phyloP scores from a whole-genome alignment of 1,284 basidiomycete species.

The Cerioporus squamosus region DNA sequence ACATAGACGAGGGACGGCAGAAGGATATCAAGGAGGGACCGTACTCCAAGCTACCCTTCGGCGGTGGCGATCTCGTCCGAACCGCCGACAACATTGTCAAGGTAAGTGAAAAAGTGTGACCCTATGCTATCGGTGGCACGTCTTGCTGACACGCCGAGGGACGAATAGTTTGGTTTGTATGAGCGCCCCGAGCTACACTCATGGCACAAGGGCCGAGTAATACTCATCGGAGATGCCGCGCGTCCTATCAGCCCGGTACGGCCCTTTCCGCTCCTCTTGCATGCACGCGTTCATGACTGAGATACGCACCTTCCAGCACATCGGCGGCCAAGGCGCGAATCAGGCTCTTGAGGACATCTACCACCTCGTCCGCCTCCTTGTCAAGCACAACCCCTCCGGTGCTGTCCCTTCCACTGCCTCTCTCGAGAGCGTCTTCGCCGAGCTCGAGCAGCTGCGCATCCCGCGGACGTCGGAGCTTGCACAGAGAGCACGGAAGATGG shows the following conservation, averaged over 20 bases:
- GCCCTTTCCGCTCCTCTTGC: neutral
- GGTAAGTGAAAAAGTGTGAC: conserved; percentile 36
- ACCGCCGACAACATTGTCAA: conserved; percentile 43
- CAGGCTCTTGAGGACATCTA: conserved; percentile 52
- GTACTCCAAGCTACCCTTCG: conserved; percentile 39
- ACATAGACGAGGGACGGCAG: conserved; percentile 37
- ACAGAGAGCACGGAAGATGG: conserved; percentile 40
- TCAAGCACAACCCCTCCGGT: conserved; percentile 37
- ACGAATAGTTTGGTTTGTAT: conserved; percentile 47
- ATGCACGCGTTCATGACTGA: neutral
- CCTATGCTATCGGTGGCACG: too few relatives aligned
- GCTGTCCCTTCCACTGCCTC: conserved; percentile 33
- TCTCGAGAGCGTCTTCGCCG: conserved; percentile 37
- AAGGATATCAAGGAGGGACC: conserved; percentile 37
- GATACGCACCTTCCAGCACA: conserved; percentile 37
- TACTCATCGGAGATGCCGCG: conserved; percentile 40
- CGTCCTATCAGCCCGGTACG: conserved; percentile 40
- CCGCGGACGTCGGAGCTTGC: conserved; percentile 40
- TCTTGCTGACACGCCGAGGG: too few relatives aligned
- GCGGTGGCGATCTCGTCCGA: conserved; percentile 40
- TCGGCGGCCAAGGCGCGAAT: conserved; percentile 55
- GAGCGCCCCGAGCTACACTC: conserved; percentile 46
- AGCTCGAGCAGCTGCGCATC: conserved; percentile 38
- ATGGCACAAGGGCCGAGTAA: conserved; percentile 45
- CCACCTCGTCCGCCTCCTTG: conserved; percentile 40